Evolutionary conservation across 208 protist genomes (phyloP), one percentile per base, ranked within the genome.

Genomic region (Spironucleus salmonicida): DNA sequence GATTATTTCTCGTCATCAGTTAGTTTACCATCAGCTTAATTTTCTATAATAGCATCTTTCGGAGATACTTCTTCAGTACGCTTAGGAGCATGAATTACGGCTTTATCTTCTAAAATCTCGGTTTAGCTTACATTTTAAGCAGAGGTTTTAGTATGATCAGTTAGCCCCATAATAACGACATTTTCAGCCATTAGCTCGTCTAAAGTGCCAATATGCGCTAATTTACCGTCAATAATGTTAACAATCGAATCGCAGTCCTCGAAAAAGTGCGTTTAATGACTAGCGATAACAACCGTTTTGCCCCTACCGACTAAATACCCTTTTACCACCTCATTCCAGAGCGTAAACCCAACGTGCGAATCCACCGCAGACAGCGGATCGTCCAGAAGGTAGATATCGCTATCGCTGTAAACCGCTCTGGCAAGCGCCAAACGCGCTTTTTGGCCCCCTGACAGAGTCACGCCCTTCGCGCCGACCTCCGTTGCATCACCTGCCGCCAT

Each of bases 381-480:
- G 75, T 87, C 84, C 34, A 79, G 68, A 19, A 69, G 38, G 57
- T 58, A 38, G 42, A 39, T 32, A 27, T 67, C 75, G 11, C 34
- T 34, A n/a, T 66, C 41, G n/a, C 42, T 32, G 57, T 90, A 90
- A 1, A 90, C 75, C 0, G 87, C 86, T 35, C 88, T 69, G 19
- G 87, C 87, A 27, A 90, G 59, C 32, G 86, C 67, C 41, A 89
- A 62, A 42, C 87, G 81, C 39, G 75, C 74, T 75, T 88, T 87
- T 80, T 92, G 89, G 19, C 90, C 90, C 27, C 89, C 89, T 19
- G 77, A 85, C 11, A 93, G 76, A 69, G 88, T 93, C 30, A 93
- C 82, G 40, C 91, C 91, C 42, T 81, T 78, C 45, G 92, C 87
- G 27, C 89, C 90, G 76, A 93, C 91, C 74, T 82, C 75, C 30